phyloP scores from a whole-genome alignment of 2,329 filamentous ascomycete species.

The Gyromitra esculenta region DNA sequence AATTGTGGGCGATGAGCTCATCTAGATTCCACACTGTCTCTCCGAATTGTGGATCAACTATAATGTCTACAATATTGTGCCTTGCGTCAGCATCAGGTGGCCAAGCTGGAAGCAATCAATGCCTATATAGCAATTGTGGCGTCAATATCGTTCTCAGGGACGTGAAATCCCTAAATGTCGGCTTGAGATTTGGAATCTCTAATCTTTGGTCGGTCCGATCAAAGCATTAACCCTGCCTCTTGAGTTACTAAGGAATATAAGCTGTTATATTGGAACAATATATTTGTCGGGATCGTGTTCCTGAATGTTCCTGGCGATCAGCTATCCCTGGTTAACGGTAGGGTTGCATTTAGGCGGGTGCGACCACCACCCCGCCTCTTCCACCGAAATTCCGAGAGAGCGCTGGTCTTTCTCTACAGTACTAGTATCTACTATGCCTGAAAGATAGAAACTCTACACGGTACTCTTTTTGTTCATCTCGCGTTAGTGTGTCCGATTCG shows the following conservation, averaged over 20 bases:
- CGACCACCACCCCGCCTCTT: conserved; percentile 9
- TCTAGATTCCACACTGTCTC: neutral
- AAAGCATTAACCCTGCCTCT: conserved; percentile 5
- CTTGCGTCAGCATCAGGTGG: neutral
- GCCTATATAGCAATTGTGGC: neutral
- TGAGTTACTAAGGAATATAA: neutral
- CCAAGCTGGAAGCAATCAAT: neutral
- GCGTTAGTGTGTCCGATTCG: neutral
- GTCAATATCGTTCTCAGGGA: neutral
- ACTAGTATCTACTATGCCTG: neutral
- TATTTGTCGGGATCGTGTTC: conserved; percentile 19
- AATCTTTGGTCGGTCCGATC: conserved; percentile 1
- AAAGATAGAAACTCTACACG: neutral
- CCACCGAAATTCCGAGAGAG: conserved; percentile 21
- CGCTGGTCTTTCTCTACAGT: neutral
- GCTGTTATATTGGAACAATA: conserved; percentile 24
- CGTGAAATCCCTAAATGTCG: neutral
- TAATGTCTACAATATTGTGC: neutral
- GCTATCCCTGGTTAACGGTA: conserved; percentile 7
- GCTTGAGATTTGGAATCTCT: neutral
- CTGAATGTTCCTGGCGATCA: conserved; percentile 11
- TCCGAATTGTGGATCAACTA: neutral
- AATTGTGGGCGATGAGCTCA: neutral
- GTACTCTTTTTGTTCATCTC: neutral
- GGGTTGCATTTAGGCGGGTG: conserved; percentile 24